phyloP scores from a whole-genome alignment of 164 flowering plant genomes.

The Kalanchoe fedtschenkoi region DNA sequence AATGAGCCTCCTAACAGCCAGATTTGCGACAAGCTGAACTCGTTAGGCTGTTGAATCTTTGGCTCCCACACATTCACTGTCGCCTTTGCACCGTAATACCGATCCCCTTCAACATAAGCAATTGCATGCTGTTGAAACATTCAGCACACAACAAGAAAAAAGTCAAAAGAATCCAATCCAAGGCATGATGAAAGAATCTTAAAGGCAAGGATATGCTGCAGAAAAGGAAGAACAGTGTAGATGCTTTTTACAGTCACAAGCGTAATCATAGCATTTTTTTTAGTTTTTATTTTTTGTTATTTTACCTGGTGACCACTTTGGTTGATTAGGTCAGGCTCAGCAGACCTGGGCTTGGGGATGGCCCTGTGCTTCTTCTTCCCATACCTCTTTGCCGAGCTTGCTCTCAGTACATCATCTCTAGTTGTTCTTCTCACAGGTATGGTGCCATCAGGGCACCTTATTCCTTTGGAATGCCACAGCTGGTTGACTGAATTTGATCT shows the following conservation, averaged over 20 bases:
- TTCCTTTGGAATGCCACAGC: constrained; percentile 77
- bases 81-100: constrained; percentile 90
- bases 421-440: constrained; percentile 84
- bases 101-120: constrained; percentile 89
- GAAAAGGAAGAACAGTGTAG: neutral
- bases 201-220: neutral
- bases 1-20: constrained; percentile 97
- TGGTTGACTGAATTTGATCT: constrained; percentile 36
- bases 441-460: constrained; percentile 65
- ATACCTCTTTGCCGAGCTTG: constrained; percentile 82
- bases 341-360: constrained; percentile 75
- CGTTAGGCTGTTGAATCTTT: constrained; percentile 73
- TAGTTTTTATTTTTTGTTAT: too few species aligned
- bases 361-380: constrained; percentile 73
- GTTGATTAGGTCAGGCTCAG: constrained; percentile 68
- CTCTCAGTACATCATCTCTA: constrained; percentile 69
- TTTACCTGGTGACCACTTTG: constrained; percentile 90
- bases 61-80: constrained; percentile 98
- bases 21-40: constrained; percentile 97
- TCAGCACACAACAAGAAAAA: neutral
- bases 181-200: neutral
- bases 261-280: neutral
- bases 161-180: neutral
- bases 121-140: constrained; percentile 66
- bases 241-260: neutral